Evolutionary conservation across 192 early-diverging fungal species (phyloP).

Genomic region (Chytriomyces hyalinus): DNA sequence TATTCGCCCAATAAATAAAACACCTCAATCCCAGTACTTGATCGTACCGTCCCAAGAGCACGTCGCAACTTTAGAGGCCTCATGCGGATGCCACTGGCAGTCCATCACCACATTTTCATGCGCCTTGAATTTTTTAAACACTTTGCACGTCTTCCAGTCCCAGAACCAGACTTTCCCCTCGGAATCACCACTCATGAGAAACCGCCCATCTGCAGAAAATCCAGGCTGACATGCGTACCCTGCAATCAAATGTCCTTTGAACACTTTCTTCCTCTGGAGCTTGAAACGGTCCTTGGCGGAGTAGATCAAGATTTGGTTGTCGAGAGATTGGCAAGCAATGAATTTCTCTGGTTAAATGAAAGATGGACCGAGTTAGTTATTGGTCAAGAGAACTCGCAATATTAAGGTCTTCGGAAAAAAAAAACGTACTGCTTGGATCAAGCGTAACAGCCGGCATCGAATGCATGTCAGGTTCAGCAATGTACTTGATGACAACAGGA

Average conservation of each 20-base stretch:
- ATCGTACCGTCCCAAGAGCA: slow-evolving; percentile 95
- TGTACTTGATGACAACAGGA: slow-evolving; percentile 96
- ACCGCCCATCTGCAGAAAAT: slow-evolving; percentile 90
- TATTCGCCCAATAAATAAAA: background rate
- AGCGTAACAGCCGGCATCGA: slow-evolving; percentile 92
- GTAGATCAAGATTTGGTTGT: slow-evolving; percentile 95
- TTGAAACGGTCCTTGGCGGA: slow-evolving; percentile 84
- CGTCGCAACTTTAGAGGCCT: slow-evolving; percentile 87
- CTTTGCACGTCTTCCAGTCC: slow-evolving; percentile 94
- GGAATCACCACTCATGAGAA: slow-evolving; percentile 86
- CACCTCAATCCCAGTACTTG: slow-evolving; percentile 57
- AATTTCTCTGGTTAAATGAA: slow-evolving; percentile 73
- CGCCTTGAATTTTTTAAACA: slow-evolving; percentile 72
- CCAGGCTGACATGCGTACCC: slow-evolving; percentile 96
- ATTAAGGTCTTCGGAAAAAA: background rate
- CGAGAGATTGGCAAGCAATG: slow-evolving; percentile 91
- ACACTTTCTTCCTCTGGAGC: slow-evolving; percentile 88
- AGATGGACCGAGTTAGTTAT: background rate
- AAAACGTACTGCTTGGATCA: slow-evolving; percentile 79
- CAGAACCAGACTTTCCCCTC: slow-evolving; percentile 94
- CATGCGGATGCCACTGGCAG: slow-evolving; percentile 96
- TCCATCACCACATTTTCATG: slow-evolving; percentile 91
- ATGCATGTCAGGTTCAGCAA: slow-evolving; percentile 96
- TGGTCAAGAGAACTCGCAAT: slow-evolving; percentile 21
- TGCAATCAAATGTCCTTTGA: slow-evolving; percentile 91